phyloP scores from a whole-genome alignment of 129 eudicot genomes.

The Flaveria sonorensis region DNA sequence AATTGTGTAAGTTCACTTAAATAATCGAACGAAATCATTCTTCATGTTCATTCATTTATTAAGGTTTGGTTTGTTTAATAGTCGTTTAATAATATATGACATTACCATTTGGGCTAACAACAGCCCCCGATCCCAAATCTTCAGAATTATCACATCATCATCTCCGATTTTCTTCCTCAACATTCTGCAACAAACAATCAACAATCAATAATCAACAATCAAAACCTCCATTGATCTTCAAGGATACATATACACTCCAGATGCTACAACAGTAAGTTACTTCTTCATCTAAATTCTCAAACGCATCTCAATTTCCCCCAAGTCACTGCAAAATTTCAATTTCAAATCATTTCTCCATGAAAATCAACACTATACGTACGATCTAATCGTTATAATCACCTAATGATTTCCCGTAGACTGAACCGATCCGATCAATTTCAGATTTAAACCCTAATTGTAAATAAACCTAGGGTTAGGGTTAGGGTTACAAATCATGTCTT shows the following conservation, averaged over 20 bases:
- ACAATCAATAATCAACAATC: too few relatives aligned
- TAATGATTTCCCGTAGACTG: neutral
- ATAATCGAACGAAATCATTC: too few relatives aligned
- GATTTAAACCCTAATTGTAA: constrained; percentile 21
- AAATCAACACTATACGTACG: neutral
- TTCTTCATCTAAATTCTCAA: constrained; percentile 1
- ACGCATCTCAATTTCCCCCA: neutral
- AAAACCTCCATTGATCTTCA: constrained; percentile 9
- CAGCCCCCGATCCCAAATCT: too few relatives aligned
- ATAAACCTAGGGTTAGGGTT: constrained; percentile 36
- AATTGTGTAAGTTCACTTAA: too few relatives aligned
- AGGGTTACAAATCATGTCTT: constrained; percentile 54
- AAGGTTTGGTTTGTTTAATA: too few relatives aligned
- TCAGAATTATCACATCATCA: too few relatives aligned
- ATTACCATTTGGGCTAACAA: too few relatives aligned
- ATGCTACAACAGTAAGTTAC: constrained; percentile 26
- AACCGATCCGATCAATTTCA: constrained; percentile 11
- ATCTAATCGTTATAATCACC: constrained; percentile 4
- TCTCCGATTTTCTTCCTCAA: too few relatives aligned
- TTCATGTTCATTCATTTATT: too few relatives aligned
- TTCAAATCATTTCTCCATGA: constrained; percentile 6
- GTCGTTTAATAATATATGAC: too few relatives aligned
- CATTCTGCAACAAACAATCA: too few relatives aligned
- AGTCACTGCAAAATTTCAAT: constrained; percentile 16
- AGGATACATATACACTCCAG: neutral